phyloP scores from a whole-genome alignment of 2,329 filamentous ascomycete species.

The Alternaria viburni region DNA sequence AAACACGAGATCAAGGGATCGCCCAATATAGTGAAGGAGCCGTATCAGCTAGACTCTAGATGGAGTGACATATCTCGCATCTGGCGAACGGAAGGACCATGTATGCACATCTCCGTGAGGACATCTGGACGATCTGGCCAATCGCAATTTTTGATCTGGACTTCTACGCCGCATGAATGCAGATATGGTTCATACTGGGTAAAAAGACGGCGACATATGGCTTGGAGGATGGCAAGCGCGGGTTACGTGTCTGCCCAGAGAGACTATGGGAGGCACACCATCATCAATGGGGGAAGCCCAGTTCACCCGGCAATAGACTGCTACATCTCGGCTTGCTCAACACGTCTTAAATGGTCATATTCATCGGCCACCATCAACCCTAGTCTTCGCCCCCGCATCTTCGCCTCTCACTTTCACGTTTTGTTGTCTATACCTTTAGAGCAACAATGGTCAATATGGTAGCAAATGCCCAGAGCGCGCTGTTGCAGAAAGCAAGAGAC shows the following conservation, averaged over 20 bases:
- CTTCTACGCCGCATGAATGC: background rate
- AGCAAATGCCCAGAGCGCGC: slow-evolving; percentile 5
- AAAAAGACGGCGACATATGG: background rate
- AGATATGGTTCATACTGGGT: background rate
- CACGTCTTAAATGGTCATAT: background rate
- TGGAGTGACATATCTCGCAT: background rate
- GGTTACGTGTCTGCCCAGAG: background rate
- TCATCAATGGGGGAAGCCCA: background rate
- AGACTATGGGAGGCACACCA: background rate
- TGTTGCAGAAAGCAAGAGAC: slow-evolving; percentile 17
- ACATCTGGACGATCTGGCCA: background rate
- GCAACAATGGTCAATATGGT: background rate
- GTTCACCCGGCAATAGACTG: background rate
- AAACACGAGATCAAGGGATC: background rate
- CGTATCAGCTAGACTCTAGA: background rate
- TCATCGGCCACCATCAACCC: background rate
- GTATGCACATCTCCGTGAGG: background rate
- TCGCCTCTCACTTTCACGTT: background rate
- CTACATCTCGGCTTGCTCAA: background rate
- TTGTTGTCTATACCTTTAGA: background rate
- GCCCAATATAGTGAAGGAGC: background rate
- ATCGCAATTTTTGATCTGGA: background rate
- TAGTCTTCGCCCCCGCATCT: background rate
- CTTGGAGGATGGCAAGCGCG: background rate
- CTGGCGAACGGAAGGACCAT: background rate